Conservation (phyloP, 2,329 filamentous ascomycete genomes). For the Trichoderma harzianum region DNA sequence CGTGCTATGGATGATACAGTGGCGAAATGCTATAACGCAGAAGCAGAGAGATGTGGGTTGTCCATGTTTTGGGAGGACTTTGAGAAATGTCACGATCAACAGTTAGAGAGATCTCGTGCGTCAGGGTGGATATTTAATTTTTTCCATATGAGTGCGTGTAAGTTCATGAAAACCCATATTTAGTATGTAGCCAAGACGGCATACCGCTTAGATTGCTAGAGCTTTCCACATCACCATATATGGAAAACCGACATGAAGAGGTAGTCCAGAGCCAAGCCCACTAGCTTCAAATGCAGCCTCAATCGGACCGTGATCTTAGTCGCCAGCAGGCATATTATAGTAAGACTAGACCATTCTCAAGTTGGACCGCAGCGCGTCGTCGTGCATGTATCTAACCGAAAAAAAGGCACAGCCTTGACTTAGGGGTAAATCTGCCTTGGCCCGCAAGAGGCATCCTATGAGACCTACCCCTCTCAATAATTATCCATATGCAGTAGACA, state of each 20-base stretch:
- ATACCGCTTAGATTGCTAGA: accelerated
- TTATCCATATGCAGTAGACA: background rate
- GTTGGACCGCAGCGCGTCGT: background rate
- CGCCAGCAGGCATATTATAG: background rate
- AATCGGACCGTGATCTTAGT: background rate
- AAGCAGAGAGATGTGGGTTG: background rate
- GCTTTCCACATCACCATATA: background rate
- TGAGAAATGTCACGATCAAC: background rate
- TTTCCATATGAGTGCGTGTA: background rate
- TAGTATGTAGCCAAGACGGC: background rate
- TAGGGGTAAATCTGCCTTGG: background rate
- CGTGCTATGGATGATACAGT: background rate
- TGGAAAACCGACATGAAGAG: background rate
- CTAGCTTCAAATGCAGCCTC: background rate
- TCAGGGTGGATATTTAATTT: background rate
- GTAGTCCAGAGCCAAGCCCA: background rate
- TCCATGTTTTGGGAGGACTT: background rate
- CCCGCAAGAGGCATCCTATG: background rate
- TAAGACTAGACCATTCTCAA: background rate
- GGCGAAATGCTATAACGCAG: background rate
- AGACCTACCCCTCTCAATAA: background rate
- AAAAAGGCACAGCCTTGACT: background rate
- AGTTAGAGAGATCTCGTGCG: background rate
- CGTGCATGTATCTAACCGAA: background rate
- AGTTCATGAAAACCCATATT: background rate